phyloP scores from a whole-genome alignment of 2,329 filamentous ascomycete species.

The Blumeria hordei region DNA sequence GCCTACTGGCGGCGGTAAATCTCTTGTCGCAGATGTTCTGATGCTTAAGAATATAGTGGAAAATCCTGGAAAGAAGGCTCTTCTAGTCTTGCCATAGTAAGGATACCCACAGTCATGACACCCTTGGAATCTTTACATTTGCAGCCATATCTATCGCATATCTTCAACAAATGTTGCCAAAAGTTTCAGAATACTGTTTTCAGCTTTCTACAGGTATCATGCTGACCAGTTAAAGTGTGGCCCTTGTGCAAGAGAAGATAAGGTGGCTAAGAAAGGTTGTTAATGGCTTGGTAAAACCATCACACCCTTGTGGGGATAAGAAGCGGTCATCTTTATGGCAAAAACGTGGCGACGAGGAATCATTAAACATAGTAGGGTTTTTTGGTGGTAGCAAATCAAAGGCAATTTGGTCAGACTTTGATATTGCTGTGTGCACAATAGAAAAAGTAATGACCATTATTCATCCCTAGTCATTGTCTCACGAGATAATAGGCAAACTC shows the following conservation, averaged over 20 bases:
- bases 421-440: conserved; percentile 57
- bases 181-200: background rate
- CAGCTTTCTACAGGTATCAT: background rate
- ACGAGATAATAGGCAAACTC: conserved; percentile 35
- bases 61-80: conserved; percentile 37
- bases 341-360: conserved; percentile 29
- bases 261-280: conserved; percentile 47
- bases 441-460: conserved; percentile 31
- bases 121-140: background rate
- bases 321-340: conserved; percentile 22
- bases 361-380: conserved; percentile 43
- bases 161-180: background rate
- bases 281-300: conserved; percentile 24
- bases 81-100: conserved; percentile 45
- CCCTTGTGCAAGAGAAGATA: conserved; percentile 58
- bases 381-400: conserved; percentile 49
- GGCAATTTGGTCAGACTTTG: conserved; percentile 46
- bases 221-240: conserved; percentile 21
- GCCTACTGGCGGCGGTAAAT: conserved; percentile 57
- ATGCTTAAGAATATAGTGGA: conserved; percentile 49
- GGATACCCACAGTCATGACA: background rate
- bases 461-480: background rate
- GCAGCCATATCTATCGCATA: background rate
- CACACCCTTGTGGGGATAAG: background rate
- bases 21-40: conserved; percentile 45